phyloP scores from a whole-genome alignment of 2,329 filamentous ascomycete genomes.

The Botrytis byssoidea region DNA sequence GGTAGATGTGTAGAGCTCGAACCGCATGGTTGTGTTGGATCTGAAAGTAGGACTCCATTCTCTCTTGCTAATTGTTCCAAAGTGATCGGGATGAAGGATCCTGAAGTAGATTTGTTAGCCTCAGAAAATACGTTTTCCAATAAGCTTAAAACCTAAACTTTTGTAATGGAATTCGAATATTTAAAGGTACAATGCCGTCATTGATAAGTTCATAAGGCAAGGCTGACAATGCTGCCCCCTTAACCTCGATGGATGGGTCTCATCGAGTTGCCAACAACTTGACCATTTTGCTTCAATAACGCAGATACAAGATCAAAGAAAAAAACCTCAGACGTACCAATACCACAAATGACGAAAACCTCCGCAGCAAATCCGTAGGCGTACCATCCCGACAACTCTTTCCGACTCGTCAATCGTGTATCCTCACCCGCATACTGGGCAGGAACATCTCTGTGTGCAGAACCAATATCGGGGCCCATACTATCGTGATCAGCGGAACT shows the following conservation, averaged over 20 bases:
- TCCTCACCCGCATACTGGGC: slow-evolving; percentile 77
- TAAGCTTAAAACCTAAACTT: slow-evolving; percentile 13
- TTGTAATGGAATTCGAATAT: slow-evolving; percentile 9
- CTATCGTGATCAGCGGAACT: slow-evolving; percentile 36
- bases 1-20: slow-evolving; percentile 31
- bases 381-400: slow-evolving; percentile 93
- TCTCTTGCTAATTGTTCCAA: slow-evolving; percentile 91
- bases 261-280: slow-evolving; percentile 11
- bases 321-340: slow-evolving; percentile 55
- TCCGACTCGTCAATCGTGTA: slow-evolving; percentile 78
- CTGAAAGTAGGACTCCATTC: slow-evolving; percentile 80
- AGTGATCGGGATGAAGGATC: slow-evolving; percentile 92
- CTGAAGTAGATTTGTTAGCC: slow-evolving; percentile 45
- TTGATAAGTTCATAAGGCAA: background rate
- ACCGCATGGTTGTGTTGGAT: slow-evolving; percentile 73
- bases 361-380: slow-evolving; percentile 95
- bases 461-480: slow-evolving; percentile 40
- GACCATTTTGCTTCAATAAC: background rate
- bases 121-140: background rate
- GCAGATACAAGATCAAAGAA: background rate
- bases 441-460: slow-evolving; percentile 36
- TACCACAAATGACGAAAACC: slow-evolving; percentile 90
- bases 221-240: background rate
- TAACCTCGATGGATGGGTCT: background rate
- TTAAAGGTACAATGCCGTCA: slow-evolving; percentile 18